These are phyloP conservation scores for Allantophomopsis cytisporea DNA, from an alignment of 2,329 filamentous ascomycete species.

Conservation along the genomic window DNA sequence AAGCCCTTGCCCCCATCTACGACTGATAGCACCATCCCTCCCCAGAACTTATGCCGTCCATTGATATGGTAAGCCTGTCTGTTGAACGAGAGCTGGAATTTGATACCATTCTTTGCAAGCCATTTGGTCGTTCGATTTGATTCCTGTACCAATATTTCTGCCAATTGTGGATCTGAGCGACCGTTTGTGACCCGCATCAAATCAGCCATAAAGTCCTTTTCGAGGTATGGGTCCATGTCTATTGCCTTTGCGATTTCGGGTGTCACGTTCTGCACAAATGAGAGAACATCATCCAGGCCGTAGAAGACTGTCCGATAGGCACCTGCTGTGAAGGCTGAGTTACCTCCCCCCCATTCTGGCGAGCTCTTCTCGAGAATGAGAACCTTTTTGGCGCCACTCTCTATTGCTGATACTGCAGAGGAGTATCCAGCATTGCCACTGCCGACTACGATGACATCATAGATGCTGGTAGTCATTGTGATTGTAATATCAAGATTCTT, in stretches of 20 bases:
- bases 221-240: neutral
- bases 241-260: neutral
- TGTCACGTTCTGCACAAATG: slow-evolving; percentile 6
- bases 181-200: slow-evolving; percentile 40
- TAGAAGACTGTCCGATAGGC: neutral
- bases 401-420: neutral
- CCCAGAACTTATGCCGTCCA: no score
- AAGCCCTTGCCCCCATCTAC: no score
- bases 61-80: no score
- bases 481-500: no score
- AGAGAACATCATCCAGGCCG: no score
- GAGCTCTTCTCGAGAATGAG: neutral
- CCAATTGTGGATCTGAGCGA: slow-evolving; percentile 34
- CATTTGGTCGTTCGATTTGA: slow-evolving; percentile 37
- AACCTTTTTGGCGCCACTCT: neutral
- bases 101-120: slow-evolving; percentile 23
- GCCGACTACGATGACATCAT: slow-evolving; percentile 8
- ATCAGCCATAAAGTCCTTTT: slow-evolving; percentile 22
- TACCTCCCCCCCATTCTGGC: neutral
- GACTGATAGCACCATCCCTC: no score
- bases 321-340: slow-evolving; percentile 1
- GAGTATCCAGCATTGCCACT: slow-evolving; percentile 6
- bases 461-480: no score
- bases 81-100: no score
- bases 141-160: slow-evolving; percentile 33